phyloP scores from a whole-genome alignment of 192 early-diverging fungal genomes.

The Podila horticola region DNA sequence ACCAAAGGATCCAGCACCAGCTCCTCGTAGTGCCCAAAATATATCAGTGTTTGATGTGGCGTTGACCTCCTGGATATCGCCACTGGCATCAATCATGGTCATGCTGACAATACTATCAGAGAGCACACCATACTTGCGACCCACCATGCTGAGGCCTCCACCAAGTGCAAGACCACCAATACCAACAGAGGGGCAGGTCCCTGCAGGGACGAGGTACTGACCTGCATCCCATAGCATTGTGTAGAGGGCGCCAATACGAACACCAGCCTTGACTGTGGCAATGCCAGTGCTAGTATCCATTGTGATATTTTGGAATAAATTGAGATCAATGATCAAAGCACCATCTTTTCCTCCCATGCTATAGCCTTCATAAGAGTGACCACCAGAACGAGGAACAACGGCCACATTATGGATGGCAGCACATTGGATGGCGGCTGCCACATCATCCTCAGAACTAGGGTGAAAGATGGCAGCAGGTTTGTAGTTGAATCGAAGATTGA shows the following conservation, averaged over 20 bases:
- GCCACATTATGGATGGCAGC: conserved; percentile 12
- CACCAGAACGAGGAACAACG: conserved; percentile 51
- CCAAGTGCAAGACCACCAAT: conserved; percentile 58
- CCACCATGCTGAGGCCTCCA: conserved; percentile 59
- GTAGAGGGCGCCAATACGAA: conserved; percentile 65
- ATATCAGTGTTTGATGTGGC: conserved; percentile 54
- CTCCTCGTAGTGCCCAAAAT: conserved; percentile 68
- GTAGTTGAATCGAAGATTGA: conserved; percentile 7
- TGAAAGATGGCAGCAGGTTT: conserved; percentile 17
- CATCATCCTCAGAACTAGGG: background rate
- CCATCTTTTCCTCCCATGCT: conserved; percentile 46
- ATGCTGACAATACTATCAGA: conserved; percentile 55
- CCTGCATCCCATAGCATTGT: conserved; percentile 15
- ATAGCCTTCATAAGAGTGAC: conserved; percentile 64
- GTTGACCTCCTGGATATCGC: conserved; percentile 44
- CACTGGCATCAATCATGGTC: conserved; percentile 50
- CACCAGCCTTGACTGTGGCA: conserved; percentile 55
- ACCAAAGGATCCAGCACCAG: conserved; percentile 54
- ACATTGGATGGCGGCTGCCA: conserved; percentile 18
- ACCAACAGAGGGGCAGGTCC: conserved; percentile 63
- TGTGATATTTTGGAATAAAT: conserved; percentile 31
- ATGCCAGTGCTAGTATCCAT: conserved; percentile 20
- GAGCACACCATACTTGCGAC: conserved; percentile 56
- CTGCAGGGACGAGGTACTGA: conserved; percentile 53
- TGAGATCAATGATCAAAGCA: conserved; percentile 62